Evolutionary conservation across 169 alveolate genomes (phyloP), one percentile per base, ranked within the genome.

Genomic region (Eimeria sp.): DNA sequence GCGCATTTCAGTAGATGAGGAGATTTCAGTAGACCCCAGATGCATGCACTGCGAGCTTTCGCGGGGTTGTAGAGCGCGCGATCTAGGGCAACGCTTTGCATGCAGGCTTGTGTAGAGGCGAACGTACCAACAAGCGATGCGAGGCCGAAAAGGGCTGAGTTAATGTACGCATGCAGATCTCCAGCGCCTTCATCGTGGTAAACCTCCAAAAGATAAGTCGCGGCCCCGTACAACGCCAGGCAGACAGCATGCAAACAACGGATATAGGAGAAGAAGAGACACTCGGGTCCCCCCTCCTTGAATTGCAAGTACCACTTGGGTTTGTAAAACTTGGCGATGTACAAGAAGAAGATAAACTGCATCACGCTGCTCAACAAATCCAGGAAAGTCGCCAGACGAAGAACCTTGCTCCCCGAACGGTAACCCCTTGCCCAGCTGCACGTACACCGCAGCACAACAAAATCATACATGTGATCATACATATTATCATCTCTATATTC

Each of bases 131-230:
- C 97, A 51, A 93, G 82, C 49, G 99, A 98, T 22, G 99, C 98
- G 65, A 97, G 95, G 5, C 97, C 98, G 96, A 98, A 97, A 89
- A 97, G 96, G 7, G 97, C 98, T 22, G 98, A 98, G 97, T 98
- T 98, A 93, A 98, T 98, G 97, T 98, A 98, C 49, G 99, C 99
- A 95, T 98, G 99, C 72, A 98, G 97, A 93, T 98, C 99, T 6
- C 99, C 99, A 25, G 99, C 99, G 10, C 99, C 99, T 82, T 98
- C 99, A 88, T 98, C 99, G 93, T 98, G 99, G 95, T 98, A 98
- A 13, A 98, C 99, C 93, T 98, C 99, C 78, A 98, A 95, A 45
- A 98, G 98, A 95, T 98, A 98, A 76, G 98, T 97, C 83, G 99
- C 99, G 67, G 98, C 97, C 47, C 99, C 99, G 92, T 97, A 98